Conservation (phyloP, 768 basidiomycete species). For the Pisolithus albus region DNA sequence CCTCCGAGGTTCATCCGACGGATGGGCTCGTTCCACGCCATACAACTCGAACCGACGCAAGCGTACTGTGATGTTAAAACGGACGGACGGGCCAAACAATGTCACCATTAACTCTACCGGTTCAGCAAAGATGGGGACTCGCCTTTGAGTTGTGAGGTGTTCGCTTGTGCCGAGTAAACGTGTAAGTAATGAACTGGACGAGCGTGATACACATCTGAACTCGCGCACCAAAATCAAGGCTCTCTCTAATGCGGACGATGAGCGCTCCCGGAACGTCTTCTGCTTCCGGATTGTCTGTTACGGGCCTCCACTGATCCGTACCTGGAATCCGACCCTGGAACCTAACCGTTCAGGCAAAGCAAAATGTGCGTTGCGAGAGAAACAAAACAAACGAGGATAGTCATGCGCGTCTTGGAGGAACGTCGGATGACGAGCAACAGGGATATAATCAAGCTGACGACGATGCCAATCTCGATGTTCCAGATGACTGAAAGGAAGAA, state of each 20-base stretch:
- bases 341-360: neutral
- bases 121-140: neutral
- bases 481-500: conserved; percentile 84
- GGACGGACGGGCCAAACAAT: neutral
- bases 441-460: conserved; percentile 82
- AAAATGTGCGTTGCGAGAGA: neutral
- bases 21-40: conserved; percentile 72
- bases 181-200: neutral
- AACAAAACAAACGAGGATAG: conserved; percentile 59
- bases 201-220: neutral
- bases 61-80: conserved; percentile 44
- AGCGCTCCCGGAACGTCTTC: conserved; percentile 78
- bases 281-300: conserved; percentile 81
- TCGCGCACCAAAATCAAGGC: conserved; percentile 76
- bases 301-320: conserved; percentile 83
- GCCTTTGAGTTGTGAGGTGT: conserved; percentile 92
- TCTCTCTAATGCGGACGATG: conserved; percentile 86
- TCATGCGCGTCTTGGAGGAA: conserved; percentile 84
- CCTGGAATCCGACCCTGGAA: conserved; percentile 78
- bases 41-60: conserved; percentile 84
- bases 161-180: conserved; percentile 44
- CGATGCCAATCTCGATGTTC: conserved; percentile 88
- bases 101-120: neutral
- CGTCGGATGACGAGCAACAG: conserved; percentile 85
- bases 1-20: conserved; percentile 79